Evolutionary conservation across 2,329 filamentous ascomycete genomes (phyloP), one percentile per base, ranked within the genome.

Genomic region (Arthrobotrys sphaeroides): DNA sequence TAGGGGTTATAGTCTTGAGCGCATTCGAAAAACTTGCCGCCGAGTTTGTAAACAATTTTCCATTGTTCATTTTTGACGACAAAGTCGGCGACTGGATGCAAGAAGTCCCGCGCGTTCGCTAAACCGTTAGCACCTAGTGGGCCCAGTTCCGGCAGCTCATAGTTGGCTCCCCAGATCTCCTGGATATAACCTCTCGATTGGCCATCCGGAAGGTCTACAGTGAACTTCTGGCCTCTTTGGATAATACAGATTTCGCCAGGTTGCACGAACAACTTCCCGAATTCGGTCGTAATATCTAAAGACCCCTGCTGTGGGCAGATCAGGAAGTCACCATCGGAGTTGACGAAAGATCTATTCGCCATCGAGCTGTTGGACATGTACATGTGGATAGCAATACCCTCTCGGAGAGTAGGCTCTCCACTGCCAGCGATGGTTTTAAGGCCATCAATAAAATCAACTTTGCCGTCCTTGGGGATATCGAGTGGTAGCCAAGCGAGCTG

Each of bases 191-290:
- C 90, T 57, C 88, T 85, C 0, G 87, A 86, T 0, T 87, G 87
- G 0, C 88, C 88, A 28, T 88, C 84, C 1, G 88, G 86, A 0
- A 90, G 82, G 1, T 84, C 84, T n/a, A 91, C 85, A 16, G 86
- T 85, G 82, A 90, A 89, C 18, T 88, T 85, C 49, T 90, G 84
- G n/a, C 90, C 90, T 10, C 88, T 85, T 20, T 88, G 90, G 20
- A 91, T 88, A 13, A 91, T 86, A 57, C 85, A 86, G 31, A 91
- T 87, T 80, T 91, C 90, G n/a, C 89, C 89, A 0, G 89, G 89
- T 2, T 89, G 87, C 3, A 91, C 88, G 59, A 89, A 85, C 0
- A 91, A 81, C 24, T 84, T 85, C 3, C 90, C 90, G 13, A 91
- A 85, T 79, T 91, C 90, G 1, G 90, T 91, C 79, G 90, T 88